Base-by-base conservation (phyloP, 2,329 filamentous ascomycete genomes). In the Colletotrichum sp. region DNA sequence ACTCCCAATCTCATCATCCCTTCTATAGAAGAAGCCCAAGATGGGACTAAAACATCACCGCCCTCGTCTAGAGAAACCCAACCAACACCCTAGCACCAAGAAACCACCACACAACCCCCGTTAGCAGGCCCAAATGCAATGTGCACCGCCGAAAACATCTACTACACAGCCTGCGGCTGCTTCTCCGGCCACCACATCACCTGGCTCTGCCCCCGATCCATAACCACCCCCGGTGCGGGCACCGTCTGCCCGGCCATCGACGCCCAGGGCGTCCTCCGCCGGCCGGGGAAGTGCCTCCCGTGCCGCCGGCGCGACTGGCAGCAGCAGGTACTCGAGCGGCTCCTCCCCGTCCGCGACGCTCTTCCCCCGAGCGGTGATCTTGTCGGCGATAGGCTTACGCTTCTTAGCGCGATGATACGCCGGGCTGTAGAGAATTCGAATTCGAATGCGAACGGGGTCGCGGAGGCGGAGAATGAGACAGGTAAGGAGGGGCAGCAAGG, bases 131-230 rank as follows among this genome's bases (percentile, higher is more conserved):
- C 18, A n/a, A 6, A 62, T 62, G 58, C 58, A 27, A 77, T 77
- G 76, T 77, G 76, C 36, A 36, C 66, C 34, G 76, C 70, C 13
- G 76, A 77, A 61, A 76, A 76, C 67, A 39, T 74, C 30, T 75
- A 76, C 64, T 71, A 69, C 64, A 39, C 36, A 25, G n/a, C 34
- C 22, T 77, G 76, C 43, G 70, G 76, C 30, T 77, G 76, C 66
- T 77, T 68, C 61, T 39, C 52, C 7, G 71, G 76, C 25, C 67
- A 56, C 18, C 74, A 28, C 48, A 52, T 77, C 70, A 22, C 43
- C 36, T 71, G 52, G 61, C 13, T 34, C 9, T 77, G 76, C 32
- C 56, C 34, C 25, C 65, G 64, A 25, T 48, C 67, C 28, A 25
- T 58, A 28, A 16, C 27, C 30, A n/a, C 25, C 52, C 28, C 12